Evolutionary conservation across 2,329 filamentous ascomycete species (phyloP).

Genomic region (Aspergillus novofumigatus): DNA sequence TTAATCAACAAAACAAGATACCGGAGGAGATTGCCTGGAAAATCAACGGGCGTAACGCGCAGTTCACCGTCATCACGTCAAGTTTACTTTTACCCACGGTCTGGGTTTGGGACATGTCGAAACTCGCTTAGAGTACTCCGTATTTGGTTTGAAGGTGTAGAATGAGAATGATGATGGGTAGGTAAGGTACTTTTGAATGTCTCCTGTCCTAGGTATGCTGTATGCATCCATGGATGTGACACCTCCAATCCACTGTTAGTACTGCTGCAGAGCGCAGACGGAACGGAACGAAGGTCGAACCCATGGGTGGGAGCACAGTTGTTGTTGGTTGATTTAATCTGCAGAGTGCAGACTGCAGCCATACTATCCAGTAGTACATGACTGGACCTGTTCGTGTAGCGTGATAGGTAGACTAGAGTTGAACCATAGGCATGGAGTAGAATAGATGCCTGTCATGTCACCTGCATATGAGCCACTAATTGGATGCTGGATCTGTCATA

Average conservation of each 20-base stretch:
- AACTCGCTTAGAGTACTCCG: no score
- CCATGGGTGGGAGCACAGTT: neutral
- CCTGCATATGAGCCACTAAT: slow-evolving; percentile 3
- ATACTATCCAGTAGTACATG: no score
- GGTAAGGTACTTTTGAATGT: neutral
- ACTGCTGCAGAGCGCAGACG: neutral
- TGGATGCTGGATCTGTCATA: slow-evolving; percentile 1
- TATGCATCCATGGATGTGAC: neutral
- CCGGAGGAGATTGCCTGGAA: no score
- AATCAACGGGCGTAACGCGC: no score
- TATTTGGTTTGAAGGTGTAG: no score
- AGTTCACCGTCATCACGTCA: no score
- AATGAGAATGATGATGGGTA: no score
- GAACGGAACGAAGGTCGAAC: slow-evolving; percentile 1
- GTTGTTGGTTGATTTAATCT: neutral
- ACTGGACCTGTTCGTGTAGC: no score
- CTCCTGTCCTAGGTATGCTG: neutral
- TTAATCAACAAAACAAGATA: neutral
- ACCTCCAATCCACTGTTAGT: neutral
- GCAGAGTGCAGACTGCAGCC: neutral
- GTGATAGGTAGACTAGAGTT: no score
- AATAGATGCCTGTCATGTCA: neutral
- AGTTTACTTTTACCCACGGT: no score
- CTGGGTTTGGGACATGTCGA: no score
- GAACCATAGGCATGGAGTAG: neutral